A percentile compares a stretch with the other conserved stretches of the same genome.
These are phyloP conservation scores for Calonectria pseudoturangicola DNA, from an alignment of 2,329 filamentous ascomycete species.

Conservation along the genomic window DNA sequence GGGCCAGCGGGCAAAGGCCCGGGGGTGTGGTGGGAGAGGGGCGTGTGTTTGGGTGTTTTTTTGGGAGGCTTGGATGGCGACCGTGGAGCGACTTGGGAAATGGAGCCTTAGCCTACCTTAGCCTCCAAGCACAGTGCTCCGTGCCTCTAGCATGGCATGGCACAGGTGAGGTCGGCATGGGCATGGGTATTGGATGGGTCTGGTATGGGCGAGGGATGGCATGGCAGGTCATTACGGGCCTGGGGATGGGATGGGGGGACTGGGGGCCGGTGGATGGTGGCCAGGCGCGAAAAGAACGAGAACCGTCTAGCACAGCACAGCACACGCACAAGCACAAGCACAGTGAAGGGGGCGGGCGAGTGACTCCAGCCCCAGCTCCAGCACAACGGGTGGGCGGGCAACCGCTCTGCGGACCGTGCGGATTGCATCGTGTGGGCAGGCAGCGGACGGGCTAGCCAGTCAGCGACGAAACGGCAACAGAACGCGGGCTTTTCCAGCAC, in stretches of 20 bases:
- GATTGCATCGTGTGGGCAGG: slow-evolving; percentile 29
- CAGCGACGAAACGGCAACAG: slow-evolving; percentile 27
- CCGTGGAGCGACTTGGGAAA: slow-evolving; percentile 36
- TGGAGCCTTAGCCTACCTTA: slow-evolving; percentile 31
- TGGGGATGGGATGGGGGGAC: slow-evolving; percentile 25
- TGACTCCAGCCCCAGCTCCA: slow-evolving; percentile 21
- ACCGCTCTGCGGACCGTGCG: slow-evolving; percentile 29
- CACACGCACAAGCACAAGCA: slow-evolving; percentile 19
- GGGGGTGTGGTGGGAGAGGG: slow-evolving; percentile 21
- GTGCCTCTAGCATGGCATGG: slow-evolving; percentile 32
- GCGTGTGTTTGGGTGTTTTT: slow-evolving; percentile 22
- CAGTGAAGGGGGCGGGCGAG: slow-evolving; percentile 23
- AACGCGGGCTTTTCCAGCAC: slow-evolving; percentile 25
- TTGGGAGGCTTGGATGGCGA: slow-evolving; percentile 28
- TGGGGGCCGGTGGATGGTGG: slow-evolving; percentile 13
- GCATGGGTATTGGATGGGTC: slow-evolving; percentile 23
- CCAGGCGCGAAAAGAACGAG: slow-evolving; percentile 22
- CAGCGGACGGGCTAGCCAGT: slow-evolving; percentile 30
- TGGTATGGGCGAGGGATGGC: slow-evolving; percentile 27
- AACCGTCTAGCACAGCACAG: slow-evolving; percentile 16
- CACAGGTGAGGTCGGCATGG: slow-evolving; percentile 26
- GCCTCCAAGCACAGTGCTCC: slow-evolving; percentile 23
- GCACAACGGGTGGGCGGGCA: slow-evolving; percentile 32
- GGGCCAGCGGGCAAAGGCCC: slow-evolving; percentile 14
- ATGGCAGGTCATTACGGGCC: slow-evolving; percentile 25